phyloP scores from a whole-genome alignment of 1,139 yeast species.

The Scheffersomyces segobiensis region DNA sequence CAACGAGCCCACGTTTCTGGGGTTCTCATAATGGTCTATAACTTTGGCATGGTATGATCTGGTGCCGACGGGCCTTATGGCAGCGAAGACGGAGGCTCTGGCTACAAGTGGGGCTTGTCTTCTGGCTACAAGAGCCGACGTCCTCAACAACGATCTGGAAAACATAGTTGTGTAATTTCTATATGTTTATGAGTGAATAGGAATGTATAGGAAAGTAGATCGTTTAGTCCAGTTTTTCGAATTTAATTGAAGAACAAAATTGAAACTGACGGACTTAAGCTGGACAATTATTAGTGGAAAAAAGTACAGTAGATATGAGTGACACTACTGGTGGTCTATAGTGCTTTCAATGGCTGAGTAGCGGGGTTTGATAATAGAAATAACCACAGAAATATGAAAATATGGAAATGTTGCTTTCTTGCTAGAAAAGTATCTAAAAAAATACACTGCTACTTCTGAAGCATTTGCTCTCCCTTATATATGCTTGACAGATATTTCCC shows the following conservation, averaged over 20 bases:
- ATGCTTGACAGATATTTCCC: background rate
- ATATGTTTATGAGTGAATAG: background rate
- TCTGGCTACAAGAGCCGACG: constrained; percentile 9
- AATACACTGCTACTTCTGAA: background rate
- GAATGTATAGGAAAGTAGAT: background rate
- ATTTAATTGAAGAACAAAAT: background rate
- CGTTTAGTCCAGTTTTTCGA: background rate
- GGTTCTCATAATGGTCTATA: constrained; percentile 93
- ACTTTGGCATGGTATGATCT: constrained; percentile 66
- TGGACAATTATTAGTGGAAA: background rate
- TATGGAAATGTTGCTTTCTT: background rate
- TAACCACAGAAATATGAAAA: background rate
- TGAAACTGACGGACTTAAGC: background rate
- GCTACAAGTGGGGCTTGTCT: constrained; percentile 10
- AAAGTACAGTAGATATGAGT: background rate
- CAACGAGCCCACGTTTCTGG: constrained; percentile 93
- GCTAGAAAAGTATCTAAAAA: background rate
- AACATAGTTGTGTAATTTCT: constrained; percentile 17
- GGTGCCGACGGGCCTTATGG: constrained; percentile 10
- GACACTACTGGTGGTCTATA: background rate
- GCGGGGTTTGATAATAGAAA: background rate
- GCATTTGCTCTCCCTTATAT: background rate
- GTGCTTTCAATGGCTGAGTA: background rate
- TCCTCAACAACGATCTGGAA: constrained; percentile 23
- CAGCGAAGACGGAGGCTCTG: constrained; percentile 5